Base-by-base conservation (phyloP, 1,284 basidiomycete genomes). In the Mrakiaceae sp. region DNA sequence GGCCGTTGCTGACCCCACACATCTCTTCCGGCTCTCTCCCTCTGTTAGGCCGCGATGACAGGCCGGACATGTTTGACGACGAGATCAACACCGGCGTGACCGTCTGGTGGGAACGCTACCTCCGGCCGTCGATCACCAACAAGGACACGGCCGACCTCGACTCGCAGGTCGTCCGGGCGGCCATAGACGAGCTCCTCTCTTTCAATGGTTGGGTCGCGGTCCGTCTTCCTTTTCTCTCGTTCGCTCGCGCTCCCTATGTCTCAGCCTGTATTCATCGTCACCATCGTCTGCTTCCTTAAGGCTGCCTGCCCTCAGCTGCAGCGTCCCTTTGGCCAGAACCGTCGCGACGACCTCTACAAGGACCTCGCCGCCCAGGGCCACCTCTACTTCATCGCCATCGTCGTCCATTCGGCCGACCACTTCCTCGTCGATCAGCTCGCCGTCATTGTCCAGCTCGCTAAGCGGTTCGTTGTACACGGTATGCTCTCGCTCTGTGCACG, bases 151-250 rank as follows among this genome's bases (percentile, higher is more conserved):
- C 87, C 0, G 87, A 90, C 68, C 84, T 87, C 75, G 93, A 96
- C 74, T 84, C 87, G 16, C 91, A 96, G 74, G 86, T 87, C 65
- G 87, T 96, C 58, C 80, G 90, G 62, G 83, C 81, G 57, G 85
- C 92, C 5, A 88, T 97, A 61, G 93, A 96, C 74, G 89, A 91
- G 69, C 81, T 97, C 1, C 80, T 96, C 39, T 87, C 88, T 27
- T 83, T 96, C 66, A 95, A 96, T 72, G 93, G 93, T n/a, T 97
- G 93, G 93, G 93, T 94, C n/a, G 90, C 91, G n/a, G 64, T 66
- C n/a, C 48, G 64, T 62, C 6, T 4, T 10, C 6, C 8, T 43
- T 40, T n/a, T 56, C 44, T 51, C 27, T 52, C 14, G 5, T 9
- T 60, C 49, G 27, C 27, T 27, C 27, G 27, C 27, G 27, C 27